These are phyloP conservation scores for Trichoderma sp. DNA, from an alignment of 2,329 filamentous ascomycete species.

Conservation along the genomic window DNA sequence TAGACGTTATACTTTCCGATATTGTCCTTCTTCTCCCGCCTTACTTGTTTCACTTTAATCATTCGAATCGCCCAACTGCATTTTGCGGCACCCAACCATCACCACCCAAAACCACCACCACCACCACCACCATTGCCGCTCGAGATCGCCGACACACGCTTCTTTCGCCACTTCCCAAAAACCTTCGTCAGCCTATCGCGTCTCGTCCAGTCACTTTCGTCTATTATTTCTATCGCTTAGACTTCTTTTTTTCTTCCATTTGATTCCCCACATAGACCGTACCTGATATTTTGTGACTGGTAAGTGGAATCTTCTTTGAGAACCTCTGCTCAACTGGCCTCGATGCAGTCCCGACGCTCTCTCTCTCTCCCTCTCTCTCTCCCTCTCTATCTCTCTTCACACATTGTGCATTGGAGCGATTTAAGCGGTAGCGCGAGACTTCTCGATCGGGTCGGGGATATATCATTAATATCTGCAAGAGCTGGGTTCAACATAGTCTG, in stretches of 20 bases:
- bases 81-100: conserved; percentile 22
- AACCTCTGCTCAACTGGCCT: conserved; percentile 3
- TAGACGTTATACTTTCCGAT: conserved; percentile 39
- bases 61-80: conserved; percentile 23
- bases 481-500: not conserved
- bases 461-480: not conserved
- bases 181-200: conserved; percentile 18
- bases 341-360: not conserved
- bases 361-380: not conserved
- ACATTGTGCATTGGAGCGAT: not conserved
- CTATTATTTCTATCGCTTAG: conserved; percentile 14
- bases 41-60: conserved; percentile 35
- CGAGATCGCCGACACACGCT: conserved; percentile 16
- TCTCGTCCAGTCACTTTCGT: conserved; percentile 18
- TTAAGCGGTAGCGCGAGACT: not conserved
- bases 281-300: conserved; percentile 24
- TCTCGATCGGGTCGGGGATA: not conserved
- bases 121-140: conserved; percentile 8
- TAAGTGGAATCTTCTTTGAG: conserved; percentile 21
- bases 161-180: conserved; percentile 24
- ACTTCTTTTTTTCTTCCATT: conserved; percentile 22
- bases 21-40: conserved; percentile 26
- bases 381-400: conserved; percentile 7
- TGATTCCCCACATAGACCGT: conserved; percentile 26
- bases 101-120: conserved; percentile 9